A percentile compares a stretch with the other conserved stretches of the same genome.
Conservation (phyloP, 2,329 filamentous ascomycete genomes). For the Fusarium napiforme region DNA sequence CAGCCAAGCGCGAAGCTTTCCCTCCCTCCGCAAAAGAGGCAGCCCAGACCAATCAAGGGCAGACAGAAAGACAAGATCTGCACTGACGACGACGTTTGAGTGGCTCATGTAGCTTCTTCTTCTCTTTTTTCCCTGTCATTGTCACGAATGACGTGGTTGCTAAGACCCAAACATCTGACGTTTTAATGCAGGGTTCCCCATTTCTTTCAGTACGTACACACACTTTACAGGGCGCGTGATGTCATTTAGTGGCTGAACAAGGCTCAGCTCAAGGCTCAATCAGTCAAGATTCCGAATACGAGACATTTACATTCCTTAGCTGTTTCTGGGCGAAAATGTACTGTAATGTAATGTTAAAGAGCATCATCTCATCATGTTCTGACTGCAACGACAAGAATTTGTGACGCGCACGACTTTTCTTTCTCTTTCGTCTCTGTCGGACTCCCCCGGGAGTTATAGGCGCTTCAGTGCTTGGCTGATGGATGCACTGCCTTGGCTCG, state of each 20-base stretch:
- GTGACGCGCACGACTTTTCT: slow-evolving; percentile 30
- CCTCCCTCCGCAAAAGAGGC: slow-evolving; percentile 9
- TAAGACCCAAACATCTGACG: slow-evolving; percentile 24
- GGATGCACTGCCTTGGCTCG: slow-evolving; percentile 38
- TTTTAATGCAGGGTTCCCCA: slow-evolving; percentile 1
- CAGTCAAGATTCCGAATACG: slow-evolving; percentile 13
- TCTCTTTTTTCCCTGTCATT: neutral
- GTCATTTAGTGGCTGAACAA: slow-evolving; percentile 30
- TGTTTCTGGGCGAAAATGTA: neutral
- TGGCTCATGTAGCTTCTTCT: slow-evolving; percentile 14
- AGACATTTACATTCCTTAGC: slow-evolving; percentile 18
- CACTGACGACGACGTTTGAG: slow-evolving; percentile 36
- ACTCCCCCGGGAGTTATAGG: neutral
- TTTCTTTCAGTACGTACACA: neutral
- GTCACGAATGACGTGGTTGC: slow-evolving; percentile 33
- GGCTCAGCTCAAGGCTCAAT: slow-evolving; percentile 2
- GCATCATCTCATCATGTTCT: slow-evolving; percentile 24
- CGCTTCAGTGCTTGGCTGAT: neutral
- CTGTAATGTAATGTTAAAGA: neutral
- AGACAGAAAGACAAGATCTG: slow-evolving; percentile 7
- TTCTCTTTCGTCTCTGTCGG: neutral
- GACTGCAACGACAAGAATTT: neutral
- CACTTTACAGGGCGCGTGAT: slow-evolving; percentile 9
- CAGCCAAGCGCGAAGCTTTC: slow-evolving; percentile 33
- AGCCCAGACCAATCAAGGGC: slow-evolving; percentile 17